A percentile compares a stretch with the other conserved stretches of the same genome.
These are phyloP conservation scores for Fusarium haematococcum DNA, from an alignment of 2,329 filamentous ascomycete genomes.

Conservation along the genomic window DNA sequence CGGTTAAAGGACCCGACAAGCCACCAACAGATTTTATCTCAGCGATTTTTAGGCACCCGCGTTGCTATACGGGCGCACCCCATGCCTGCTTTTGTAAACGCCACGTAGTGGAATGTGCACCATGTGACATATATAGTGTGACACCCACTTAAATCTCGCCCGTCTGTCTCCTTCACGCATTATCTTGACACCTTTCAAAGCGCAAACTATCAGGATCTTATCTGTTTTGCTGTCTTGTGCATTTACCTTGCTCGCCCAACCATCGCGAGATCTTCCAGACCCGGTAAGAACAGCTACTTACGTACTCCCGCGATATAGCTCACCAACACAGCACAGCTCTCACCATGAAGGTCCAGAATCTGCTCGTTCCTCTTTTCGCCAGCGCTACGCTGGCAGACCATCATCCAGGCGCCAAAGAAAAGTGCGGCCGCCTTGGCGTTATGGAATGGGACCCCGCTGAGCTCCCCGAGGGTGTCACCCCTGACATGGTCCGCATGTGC, in stretches of 20 bases:
- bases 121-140: background rate
- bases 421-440: conserved; percentile 23
- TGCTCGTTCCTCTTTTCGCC: background rate
- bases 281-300: background rate
- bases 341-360: background rate
- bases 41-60: background rate
- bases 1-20: background rate
- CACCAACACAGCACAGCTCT: background rate
- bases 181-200: background rate
- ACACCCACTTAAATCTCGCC: background rate
- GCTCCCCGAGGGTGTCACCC: conserved; percentile 12
- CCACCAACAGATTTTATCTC: background rate
- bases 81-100: background rate
- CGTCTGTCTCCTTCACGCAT: background rate
- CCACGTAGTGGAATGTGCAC: background rate
- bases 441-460: conserved; percentile 31
- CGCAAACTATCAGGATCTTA: background rate
- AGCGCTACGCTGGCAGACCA: background rate
- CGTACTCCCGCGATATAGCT: background rate
- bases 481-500: conserved; percentile 23
- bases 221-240: background rate
- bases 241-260: background rate
- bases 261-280: background rate
- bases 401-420: conserved; percentile 19
- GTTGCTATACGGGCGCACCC: background rate